Evolutionary conservation across 129 eudicot genomes (phyloP).

Genomic region (Flaveria robusta): DNA sequence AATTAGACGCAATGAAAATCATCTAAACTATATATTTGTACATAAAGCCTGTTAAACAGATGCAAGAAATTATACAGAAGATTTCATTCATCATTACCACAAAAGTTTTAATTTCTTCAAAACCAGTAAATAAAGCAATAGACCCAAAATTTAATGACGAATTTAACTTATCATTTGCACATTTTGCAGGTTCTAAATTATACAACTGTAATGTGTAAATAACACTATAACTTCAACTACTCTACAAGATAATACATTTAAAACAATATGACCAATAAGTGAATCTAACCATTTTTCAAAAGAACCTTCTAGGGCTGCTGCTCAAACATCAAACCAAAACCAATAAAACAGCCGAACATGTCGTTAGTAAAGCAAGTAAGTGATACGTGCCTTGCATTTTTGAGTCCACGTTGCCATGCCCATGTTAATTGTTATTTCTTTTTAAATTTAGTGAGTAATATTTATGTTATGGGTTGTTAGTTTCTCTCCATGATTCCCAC

Average conservation of each 20-base stretch:
- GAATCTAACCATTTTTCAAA: conserved; percentile 42
- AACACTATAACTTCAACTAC: conserved; percentile 37
- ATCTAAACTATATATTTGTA: too few relatives aligned
- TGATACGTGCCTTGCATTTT: too few relatives aligned
- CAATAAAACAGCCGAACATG: conserved; percentile 44
- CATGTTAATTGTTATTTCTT: too few relatives aligned
- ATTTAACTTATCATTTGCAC: conserved; percentile 23
- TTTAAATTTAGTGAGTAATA: too few relatives aligned
- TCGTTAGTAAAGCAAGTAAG: conserved; percentile 34
- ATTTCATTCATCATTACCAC: not conserved
- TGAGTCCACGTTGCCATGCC: too few relatives aligned
- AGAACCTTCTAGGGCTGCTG: conserved; percentile 25
- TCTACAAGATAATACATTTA: not conserved
- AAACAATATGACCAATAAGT: conserved; percentile 17
- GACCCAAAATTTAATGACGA: conserved; percentile 31
- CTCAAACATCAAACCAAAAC: conserved; percentile 38
- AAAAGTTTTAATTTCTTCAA: not conserved
- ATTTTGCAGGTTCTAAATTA: conserved; percentile 38
- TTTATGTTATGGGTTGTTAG: too few relatives aligned
- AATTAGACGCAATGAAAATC: too few relatives aligned
- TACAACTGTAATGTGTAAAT: conserved; percentile 24
- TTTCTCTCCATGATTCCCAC: too few relatives aligned
- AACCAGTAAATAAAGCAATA: conserved; percentile 5
- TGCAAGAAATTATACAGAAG: not conserved
- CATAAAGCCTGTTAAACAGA: too few relatives aligned